phyloP scores from a whole-genome alignment of 106 monocot genomes.

The Acanthochlamys bracteata region DNA sequence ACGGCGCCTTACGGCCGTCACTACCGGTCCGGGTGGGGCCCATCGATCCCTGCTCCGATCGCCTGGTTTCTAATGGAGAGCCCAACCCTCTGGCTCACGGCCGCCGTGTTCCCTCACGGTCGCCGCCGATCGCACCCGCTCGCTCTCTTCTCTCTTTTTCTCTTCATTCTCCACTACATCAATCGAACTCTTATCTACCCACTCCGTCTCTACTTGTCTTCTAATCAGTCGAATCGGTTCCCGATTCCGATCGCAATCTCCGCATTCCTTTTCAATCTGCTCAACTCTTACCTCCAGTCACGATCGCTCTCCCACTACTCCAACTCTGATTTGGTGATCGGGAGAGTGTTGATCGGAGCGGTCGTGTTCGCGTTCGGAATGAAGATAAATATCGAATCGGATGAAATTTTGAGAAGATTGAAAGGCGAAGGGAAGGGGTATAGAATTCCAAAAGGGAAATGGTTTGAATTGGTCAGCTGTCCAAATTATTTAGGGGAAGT shows the following conservation, averaged over 20 bases:
- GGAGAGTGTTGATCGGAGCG: slow-evolving; percentile 31
- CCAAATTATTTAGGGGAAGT: slow-evolving; percentile 90
- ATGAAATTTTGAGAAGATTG: slow-evolving; percentile 47
- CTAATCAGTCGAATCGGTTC: neutral
- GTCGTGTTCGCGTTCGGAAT: slow-evolving; percentile 69
- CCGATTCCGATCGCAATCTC: slow-evolving; percentile 19
- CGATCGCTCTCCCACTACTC: slow-evolving; percentile 48
- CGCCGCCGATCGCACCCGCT: slow-evolving; percentile 16
- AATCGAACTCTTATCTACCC: slow-evolving; percentile 22
- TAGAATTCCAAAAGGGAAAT: slow-evolving; percentile 62
- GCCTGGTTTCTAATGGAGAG: slow-evolving; percentile 43
- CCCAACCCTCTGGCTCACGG: slow-evolving; percentile 29
- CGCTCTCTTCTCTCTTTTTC: slow-evolving; percentile 15
- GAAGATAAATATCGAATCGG: slow-evolving; percentile 59
- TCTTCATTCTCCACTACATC: slow-evolving; percentile 25
- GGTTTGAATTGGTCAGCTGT: slow-evolving; percentile 74
- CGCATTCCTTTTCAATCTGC: slow-evolving; percentile 27
- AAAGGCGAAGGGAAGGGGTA: slow-evolving; percentile 51
- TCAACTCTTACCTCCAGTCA: slow-evolving; percentile 55
- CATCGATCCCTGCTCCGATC: slow-evolving; percentile 13
- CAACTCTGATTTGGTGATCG: neutral
- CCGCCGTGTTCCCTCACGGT: slow-evolving; percentile 17
- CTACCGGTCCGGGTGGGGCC: slow-evolving; percentile 28
- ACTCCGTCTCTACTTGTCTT: slow-evolving; percentile 6
- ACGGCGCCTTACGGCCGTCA: slow-evolving; percentile 32